Percentiles rank a stretch among this genome's conserved stretches.
Evolutionary conservation across 2,329 filamentous ascomycete species (phyloP).

Genomic region (Exophiala lecanii-corni): DNA sequence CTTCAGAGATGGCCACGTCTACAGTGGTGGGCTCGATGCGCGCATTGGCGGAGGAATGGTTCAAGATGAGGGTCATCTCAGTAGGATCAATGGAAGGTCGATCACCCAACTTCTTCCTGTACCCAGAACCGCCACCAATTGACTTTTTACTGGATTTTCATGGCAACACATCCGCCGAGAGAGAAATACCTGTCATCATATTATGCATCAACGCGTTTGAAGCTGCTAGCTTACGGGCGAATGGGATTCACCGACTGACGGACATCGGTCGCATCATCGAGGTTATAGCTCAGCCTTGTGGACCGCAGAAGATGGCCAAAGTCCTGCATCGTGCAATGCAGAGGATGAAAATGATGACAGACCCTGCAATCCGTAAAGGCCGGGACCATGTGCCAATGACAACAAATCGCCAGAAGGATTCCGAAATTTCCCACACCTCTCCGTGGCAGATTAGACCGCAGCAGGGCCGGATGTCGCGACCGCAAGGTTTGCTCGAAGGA

Average conservation of each 20-base stretch:
- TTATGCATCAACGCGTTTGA: constrained; percentile 36
- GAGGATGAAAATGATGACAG: constrained; percentile 15
- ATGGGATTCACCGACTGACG: constrained; percentile 24
- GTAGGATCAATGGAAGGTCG: constrained; percentile 14
- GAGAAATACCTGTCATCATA: constrained; percentile 33
- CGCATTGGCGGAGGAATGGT: constrained; percentile 18
- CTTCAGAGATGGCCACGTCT: constrained; percentile 7
- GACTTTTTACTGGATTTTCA: constrained; percentile 37
- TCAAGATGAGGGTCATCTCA: constrained; percentile 17
- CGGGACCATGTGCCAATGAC: constrained; percentile 9
- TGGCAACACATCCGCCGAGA: constrained; percentile 25
- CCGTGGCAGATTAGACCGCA: no score
- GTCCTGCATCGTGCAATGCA: constrained; percentile 29
- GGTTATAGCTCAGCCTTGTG: constrained; percentile 37
- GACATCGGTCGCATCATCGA: constrained; percentile 33
- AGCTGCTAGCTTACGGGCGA: constrained; percentile 29
- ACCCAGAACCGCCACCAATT: constrained; percentile 27
- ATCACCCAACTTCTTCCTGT: constrained; percentile 22
- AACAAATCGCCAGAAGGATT: constrained; percentile 1
- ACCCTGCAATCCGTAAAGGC: background rate
- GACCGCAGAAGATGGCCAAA: constrained; percentile 39
- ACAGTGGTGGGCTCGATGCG: constrained; percentile 20
- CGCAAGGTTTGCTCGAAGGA: background rate
- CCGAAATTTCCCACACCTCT: no score
- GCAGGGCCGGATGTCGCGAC: no score